Conservation (phyloP, 768 basidiomycete species). For the Tricholoma flavovirens region DNA sequence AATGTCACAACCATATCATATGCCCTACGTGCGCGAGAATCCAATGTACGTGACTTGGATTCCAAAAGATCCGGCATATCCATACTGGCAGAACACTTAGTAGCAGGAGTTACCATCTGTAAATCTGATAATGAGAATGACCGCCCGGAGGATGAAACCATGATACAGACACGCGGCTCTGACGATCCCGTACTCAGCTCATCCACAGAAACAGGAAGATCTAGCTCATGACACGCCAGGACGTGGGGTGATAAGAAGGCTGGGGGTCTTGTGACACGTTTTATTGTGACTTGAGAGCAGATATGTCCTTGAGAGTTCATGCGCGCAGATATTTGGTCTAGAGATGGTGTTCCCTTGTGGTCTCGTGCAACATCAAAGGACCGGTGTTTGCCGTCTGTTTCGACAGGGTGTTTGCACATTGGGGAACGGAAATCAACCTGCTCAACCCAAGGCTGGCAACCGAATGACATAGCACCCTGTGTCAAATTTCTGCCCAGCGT, state of each 20-base stretch:
- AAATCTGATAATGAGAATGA: slow-evolving; percentile 37
- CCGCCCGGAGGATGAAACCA: slow-evolving; percentile 13
- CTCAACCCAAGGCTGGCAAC: slow-evolving; percentile 52
- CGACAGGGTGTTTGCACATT: slow-evolving; percentile 17
- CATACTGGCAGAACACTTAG: slow-evolving; percentile 37
- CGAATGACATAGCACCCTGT: slow-evolving; percentile 17
- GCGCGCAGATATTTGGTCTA: slow-evolving; percentile 72
- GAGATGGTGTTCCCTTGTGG: slow-evolving; percentile 48
- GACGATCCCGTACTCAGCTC: slow-evolving; percentile 34
- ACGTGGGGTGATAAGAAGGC: slow-evolving; percentile 23
- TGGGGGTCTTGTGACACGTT: slow-evolving; percentile 24
- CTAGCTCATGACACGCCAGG: slow-evolving; percentile 9
- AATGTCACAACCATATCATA: slow-evolving; percentile 64
- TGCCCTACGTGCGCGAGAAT: slow-evolving; percentile 50
- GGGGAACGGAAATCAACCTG: slow-evolving; percentile 56
- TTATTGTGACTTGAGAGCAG: slow-evolving; percentile 16
- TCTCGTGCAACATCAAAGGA: slow-evolving; percentile 1
- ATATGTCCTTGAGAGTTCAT: slow-evolving; percentile 37
- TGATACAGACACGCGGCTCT: slow-evolving; percentile 12
- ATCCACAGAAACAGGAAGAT: slow-evolving; percentile 31
- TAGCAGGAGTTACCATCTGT: slow-evolving; percentile 42
- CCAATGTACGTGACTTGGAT: slow-evolving; percentile 44
- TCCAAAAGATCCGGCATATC: slow-evolving; percentile 47
- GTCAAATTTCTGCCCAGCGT: slow-evolving; percentile 33
- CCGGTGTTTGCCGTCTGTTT: not conserved